Percentiles rank a stretch among this genome's conserved stretches.
Conservation (phyloP, 805 yeast genomes). For the Lachancea nothofagi region DNA sequence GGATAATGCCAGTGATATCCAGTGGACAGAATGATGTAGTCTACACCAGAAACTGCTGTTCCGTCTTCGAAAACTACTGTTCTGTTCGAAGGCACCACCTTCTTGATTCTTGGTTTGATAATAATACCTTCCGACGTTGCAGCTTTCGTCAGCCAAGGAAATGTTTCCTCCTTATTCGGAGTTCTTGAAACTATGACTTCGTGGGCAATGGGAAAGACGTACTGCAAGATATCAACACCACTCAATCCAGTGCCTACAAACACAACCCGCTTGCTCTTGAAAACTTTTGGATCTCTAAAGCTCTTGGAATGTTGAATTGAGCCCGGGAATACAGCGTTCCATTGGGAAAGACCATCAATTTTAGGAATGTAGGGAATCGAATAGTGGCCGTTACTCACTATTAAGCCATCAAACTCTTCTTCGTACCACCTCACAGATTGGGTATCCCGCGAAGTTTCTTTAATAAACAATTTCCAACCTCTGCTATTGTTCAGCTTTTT, state of each 20-base stretch:
- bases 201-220: slow-evolving; percentile 32
- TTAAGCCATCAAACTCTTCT: slow-evolving; percentile 35
- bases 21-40: slow-evolving; percentile 39
- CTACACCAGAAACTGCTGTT: slow-evolving; percentile 16
- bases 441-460: slow-evolving; percentile 24
- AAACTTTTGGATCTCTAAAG: slow-evolving; percentile 25
- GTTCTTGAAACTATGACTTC: slow-evolving; percentile 61
- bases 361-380: slow-evolving; percentile 37
- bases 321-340: slow-evolving; percentile 26
- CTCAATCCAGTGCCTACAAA: slow-evolving; percentile 39
- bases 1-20: slow-evolving; percentile 38
- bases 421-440: slow-evolving; percentile 32
- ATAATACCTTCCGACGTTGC: slow-evolving; percentile 34
- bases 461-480: slow-evolving; percentile 16
- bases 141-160: slow-evolving; percentile 38
- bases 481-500: slow-evolving; percentile 13
- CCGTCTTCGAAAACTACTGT: slow-evolving; percentile 33
- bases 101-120: slow-evolving; percentile 35
- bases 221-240: slow-evolving; percentile 39
- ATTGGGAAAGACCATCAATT: slow-evolving; percentile 14
- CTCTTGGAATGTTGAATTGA: slow-evolving; percentile 37
- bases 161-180: slow-evolving; percentile 53
- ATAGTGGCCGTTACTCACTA: slow-evolving; percentile 39
- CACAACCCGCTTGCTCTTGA: slow-evolving; percentile 27
- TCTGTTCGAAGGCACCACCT: slow-evolving; percentile 23